Base-by-base conservation (phyloP, 345 rosid species). In the Citrus reticulata region DNA sequence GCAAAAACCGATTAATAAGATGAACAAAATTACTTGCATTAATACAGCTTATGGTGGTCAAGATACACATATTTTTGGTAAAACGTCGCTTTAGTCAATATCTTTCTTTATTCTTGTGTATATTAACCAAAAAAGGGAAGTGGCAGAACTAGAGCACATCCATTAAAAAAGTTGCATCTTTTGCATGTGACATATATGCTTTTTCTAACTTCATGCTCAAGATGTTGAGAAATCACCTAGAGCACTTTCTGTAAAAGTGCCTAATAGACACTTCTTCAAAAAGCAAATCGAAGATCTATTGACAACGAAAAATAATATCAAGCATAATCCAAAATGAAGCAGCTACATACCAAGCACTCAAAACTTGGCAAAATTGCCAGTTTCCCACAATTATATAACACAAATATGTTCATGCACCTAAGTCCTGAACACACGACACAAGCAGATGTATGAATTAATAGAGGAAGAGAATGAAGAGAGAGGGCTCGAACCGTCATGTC, bases 401-500 rank as follows among this genome's bases (percentile, higher is more conserved):
- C 65, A 24, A 60, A 60, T 10, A 34, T 34, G 13, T 34, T 32
- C 22, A 10, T 67, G 39, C 51, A 37, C 51, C 40, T 24, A 54
- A 54, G 22, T 54, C 7, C 20, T 54, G 0, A 54, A 20, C 58
- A 20, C 58, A 54, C 1, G 34, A 22, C 75, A 72, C 27, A n/a
- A 24, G 57, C 54, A 24, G 9, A 42, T 2, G 29, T 54, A 54
- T 54, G 7, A 16, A 11, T 2, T 4, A 30, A 35, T 27, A 24
- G 11, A 19, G 60, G 60, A 2, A 57, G 3, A 72, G 2, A 20
- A 54, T 3, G 24, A 27, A 66, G 65, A 17, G 35, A 74, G 24
- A 54, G 73, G 29, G 37, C 19, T 68, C 73, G 16, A 34, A 77
- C 79, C 79, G 79, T 77, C 79, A 67, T 77, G 72, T 57, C 57